Evolutionary conservation across 164 flowering plant species (phyloP), one percentile per base, ranked within the genome.

Genomic region (Dillenia turbinata): DNA sequence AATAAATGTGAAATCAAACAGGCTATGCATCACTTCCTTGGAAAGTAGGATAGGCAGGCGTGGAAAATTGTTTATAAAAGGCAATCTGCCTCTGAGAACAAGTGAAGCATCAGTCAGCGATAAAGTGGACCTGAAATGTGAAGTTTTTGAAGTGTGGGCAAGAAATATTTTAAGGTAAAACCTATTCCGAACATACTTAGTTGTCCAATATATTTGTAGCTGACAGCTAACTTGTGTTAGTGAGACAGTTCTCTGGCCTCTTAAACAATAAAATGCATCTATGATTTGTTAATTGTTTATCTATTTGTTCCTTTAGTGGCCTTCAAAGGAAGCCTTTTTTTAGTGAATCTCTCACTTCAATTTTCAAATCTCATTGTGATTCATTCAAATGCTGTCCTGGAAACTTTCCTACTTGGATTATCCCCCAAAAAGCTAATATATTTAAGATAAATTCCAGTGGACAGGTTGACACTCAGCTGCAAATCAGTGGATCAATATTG

Each of bases 91-190:
- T 33, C 89, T 95, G 17, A 78, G 81, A 69, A 70, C 83, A n/a
- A 85, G 74, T 75, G 96, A 92, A 73, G 79, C 77, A 59, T 78
- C 80, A 16, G 73, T 81, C 60, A 84, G 76, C 64, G 99, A 95
- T 71, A 86, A 83, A 81, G 83, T 95, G 69, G 94, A 95, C 70
- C 65, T 95, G 71, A 95, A 92, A 73, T 95, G 99, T 79, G 99
- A 95, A 73, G 88, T 78, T 69, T 69, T 95, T 22, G 99, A 95
- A 85, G 96, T 95, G 12, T 87, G 81, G 46, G 97, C 97, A 63
- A 89, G 90, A 73, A 86, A 92, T 75, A 75, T 92, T 52, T 70
- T 95, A 54, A 91, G 99, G 99, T 95, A 60, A 19, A 22, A 44
- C 44, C 16, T 60, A 22, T 44, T 43, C 54, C 46, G 14, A 49